phyloP scores from a whole-genome alignment of 2,329 filamentous ascomycete genomes.

The Fusarium oligoseptatum region DNA sequence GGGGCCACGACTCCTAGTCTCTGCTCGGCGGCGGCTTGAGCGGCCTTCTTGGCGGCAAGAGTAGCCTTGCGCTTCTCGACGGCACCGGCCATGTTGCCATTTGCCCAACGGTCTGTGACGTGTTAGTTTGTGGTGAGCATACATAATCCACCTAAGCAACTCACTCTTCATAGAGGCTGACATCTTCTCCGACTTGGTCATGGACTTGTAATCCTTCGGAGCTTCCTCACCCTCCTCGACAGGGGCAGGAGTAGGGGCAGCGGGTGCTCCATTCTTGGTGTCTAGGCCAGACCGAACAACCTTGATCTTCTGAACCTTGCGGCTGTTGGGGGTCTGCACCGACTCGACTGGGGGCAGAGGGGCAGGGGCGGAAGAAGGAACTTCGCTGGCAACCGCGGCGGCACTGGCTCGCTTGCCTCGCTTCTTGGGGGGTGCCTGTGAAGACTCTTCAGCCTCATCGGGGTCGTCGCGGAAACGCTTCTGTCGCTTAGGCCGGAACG shows the following conservation, averaged over 20 bases:
- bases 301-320: slow-evolving; percentile 57
- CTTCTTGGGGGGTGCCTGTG: slow-evolving; percentile 57
- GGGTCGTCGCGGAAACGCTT: slow-evolving; percentile 66
- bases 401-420: slow-evolving; percentile 48
- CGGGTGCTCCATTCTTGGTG: slow-evolving; percentile 47
- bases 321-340: slow-evolving; percentile 34
- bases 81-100: slow-evolving; percentile 71
- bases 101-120: slow-evolving; percentile 67
- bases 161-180: slow-evolving; percentile 74
- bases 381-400: slow-evolving; percentile 24
- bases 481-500: slow-evolving; percentile 67
- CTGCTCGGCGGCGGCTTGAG: slow-evolving; percentile 57
- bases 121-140: slow-evolving; percentile 43
- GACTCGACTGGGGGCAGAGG: slow-evolving; percentile 39
- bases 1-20: slow-evolving; percentile 53
- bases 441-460: slow-evolving; percentile 55
- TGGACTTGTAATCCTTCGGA: slow-evolving; percentile 69
- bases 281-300: slow-evolving; percentile 50
- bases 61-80: slow-evolving; percentile 72
- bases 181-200: slow-evolving; percentile 77
- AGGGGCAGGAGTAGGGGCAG: slow-evolving; percentile 11
- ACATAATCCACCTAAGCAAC: slow-evolving; percentile 31
- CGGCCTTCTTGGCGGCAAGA: slow-evolving; percentile 69
- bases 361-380: slow-evolving; percentile 34
- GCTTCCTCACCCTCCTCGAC: slow-evolving; percentile 55